These are phyloP conservation scores for Cymbopogon citratus DNA, from an alignment of 176 grass and related monocot species.

Conservation along the genomic window DNA sequence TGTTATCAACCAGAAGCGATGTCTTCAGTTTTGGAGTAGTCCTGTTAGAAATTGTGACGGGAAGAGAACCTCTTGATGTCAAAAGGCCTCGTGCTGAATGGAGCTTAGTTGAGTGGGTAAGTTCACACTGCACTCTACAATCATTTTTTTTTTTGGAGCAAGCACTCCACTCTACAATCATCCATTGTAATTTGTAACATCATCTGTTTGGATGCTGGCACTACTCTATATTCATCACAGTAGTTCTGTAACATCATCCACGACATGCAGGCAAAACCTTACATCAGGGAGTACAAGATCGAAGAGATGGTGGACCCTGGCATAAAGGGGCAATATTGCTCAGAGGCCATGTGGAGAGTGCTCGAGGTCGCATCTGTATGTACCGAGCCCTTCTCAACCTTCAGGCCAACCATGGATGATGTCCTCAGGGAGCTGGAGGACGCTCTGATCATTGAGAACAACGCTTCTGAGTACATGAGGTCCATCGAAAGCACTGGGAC, in stretches of 20 bases:
- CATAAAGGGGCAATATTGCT: conserved; percentile 67
- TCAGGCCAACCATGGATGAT: conserved; percentile 58
- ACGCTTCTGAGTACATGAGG: conserved; percentile 69
- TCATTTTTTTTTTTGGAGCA: background rate
- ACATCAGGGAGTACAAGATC: conserved; percentile 63
- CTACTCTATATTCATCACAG: background rate
- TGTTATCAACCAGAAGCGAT: conserved; percentile 57
- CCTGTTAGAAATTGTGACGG: conserved; percentile 70
- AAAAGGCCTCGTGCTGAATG: conserved; percentile 51
- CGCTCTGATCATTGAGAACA: conserved; percentile 70
- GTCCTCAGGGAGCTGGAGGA: conserved; percentile 64
- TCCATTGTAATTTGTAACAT: conserved; percentile 1
- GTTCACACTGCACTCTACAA: background rate
- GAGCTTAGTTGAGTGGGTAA: conserved; percentile 81
- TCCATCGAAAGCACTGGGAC: conserved; percentile 63
- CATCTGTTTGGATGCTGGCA: background rate
- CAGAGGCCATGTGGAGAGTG: conserved; percentile 69
- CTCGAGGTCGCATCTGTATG: conserved; percentile 54
- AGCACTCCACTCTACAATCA: background rate
- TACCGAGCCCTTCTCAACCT: conserved; percentile 57
- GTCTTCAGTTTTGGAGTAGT: conserved; percentile 77
- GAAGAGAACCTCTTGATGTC: conserved; percentile 72
- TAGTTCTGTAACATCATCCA: background rate
- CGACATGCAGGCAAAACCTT: conserved; percentile 51
- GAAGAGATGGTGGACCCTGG: conserved; percentile 73